Conservation (phyloP, 352 stramenopile genomes). For the Phytopythium kandeliae region DNA sequence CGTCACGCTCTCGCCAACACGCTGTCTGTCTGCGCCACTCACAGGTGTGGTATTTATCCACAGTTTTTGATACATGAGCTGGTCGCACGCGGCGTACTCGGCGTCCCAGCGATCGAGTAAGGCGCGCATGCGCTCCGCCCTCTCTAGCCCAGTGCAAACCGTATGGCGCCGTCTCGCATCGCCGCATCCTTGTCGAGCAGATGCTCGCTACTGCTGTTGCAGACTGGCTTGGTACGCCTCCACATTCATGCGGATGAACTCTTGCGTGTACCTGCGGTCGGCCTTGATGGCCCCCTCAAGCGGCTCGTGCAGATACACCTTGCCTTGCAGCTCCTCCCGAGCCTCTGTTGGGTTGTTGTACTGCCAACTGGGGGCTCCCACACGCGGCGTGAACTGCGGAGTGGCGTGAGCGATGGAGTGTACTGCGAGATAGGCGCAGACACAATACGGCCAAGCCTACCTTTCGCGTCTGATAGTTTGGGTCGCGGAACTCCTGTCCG, state of each 20-base stretch:
- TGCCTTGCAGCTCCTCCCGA: conserved; percentile 34
- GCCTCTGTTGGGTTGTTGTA: conserved; percentile 42
- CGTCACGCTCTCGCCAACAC: too few species aligned
- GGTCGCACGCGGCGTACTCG: conserved; percentile 1
- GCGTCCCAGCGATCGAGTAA: neutral
- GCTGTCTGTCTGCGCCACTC: neutral
- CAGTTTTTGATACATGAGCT: conserved; percentile 11
- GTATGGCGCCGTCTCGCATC: too few species aligned
- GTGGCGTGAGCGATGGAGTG: too few species aligned
- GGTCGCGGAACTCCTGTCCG: conserved; percentile 37
- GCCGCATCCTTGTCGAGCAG: neutral
- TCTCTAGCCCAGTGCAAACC: too few species aligned
- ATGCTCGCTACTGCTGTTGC: conserved; percentile 8
- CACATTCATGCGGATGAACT: conserved; percentile 58
- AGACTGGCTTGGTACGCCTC: conserved; percentile 31
- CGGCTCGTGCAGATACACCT: conserved; percentile 42
- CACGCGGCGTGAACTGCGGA: conserved; percentile 11
- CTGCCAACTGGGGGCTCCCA: conserved; percentile 33
- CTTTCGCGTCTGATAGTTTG: conserved; percentile 22
- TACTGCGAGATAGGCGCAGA: neutral
- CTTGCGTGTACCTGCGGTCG: conserved; percentile 55
- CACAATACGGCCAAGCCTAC: conserved; percentile 8
- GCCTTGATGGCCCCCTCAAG: conserved; percentile 41
- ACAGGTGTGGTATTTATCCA: neutral
- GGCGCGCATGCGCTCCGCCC: neutral